Base-by-base conservation (phyloP, 176 grass and related monocot genomes). In the Pontederia crassipes region DNA sequence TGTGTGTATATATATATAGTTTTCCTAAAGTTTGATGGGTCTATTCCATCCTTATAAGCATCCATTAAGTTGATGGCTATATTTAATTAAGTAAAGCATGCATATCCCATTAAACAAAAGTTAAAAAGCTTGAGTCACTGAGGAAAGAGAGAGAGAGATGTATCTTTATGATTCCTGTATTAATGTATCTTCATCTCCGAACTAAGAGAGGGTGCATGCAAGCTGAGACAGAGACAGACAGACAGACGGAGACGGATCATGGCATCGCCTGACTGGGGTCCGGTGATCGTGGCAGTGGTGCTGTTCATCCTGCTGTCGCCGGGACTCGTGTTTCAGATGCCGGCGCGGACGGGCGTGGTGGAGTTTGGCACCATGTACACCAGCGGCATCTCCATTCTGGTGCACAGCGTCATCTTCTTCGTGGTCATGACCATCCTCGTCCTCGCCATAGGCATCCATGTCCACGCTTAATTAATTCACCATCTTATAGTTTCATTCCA, bases 271-370 rank as follows among this genome's bases (percentile, higher is more conserved):
- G 57, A 59, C 18, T 59, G 57, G 57, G 57, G 57, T 2, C 57
- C 57, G 2, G 57, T 59, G 57, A 59, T 59, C 17, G 57, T 59
- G 26, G 57, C 57, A 2, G 57, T 59, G 20, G 14, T 28, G 2
- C 57, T 59, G 20, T 59, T 59, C 57, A 59, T 59, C 20, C 57
- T 59, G 20, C 57, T 59, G 20, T 59, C 57, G 11, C 57, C 57
- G 11, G 57, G 57, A 12, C 57, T 59, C 1, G 11, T 59, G 57
- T 59, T 59, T 59, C 57, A 59, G 57, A 17, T 59, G 11, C 57
- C 57, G 2, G 57, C 57, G 57, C 28, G 57, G 24, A 59, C 57
- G 57, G 28, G 20, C 26, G 57, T 59, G 57, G 24, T 59, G 20
- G 57, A 59, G 57, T 59, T 59, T 10, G 57, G 57, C 11, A 59